These are phyloP conservation scores for Cydonia oblonga DNA, from an alignment of 331 rosid species.

Conservation along the genomic window DNA sequence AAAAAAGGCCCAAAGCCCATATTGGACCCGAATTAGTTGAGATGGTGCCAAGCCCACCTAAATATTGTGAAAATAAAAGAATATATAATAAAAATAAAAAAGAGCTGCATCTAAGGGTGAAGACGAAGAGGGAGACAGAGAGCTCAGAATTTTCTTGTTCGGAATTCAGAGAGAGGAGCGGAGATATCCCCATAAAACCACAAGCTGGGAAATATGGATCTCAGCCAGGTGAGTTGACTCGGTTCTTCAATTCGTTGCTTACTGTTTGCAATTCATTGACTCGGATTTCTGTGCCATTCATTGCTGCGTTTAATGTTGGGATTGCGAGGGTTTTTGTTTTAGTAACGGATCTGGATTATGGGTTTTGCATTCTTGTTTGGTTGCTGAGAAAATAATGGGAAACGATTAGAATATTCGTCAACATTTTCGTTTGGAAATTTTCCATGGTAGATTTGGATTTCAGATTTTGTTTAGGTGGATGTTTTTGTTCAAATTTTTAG, in stretches of 20 bases:
- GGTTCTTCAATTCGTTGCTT: not conserved
- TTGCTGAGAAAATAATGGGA: not conserved
- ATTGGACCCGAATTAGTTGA: not conserved
- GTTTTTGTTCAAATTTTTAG: not conserved
- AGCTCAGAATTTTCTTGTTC: not conserved
- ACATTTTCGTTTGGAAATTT: not conserved
- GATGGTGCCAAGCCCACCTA: not conserved
- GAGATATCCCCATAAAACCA: not conserved
- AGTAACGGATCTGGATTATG: not conserved
- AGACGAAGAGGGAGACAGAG: not conserved
- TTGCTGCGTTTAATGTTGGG: not conserved
- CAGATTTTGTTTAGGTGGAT: not conserved
- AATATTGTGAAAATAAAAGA: not conserved
- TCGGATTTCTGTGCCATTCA: not conserved
- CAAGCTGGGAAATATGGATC: slow-evolving; percentile 14
- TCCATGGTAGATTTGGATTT: slow-evolving; percentile 3
- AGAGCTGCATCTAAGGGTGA: not conserved
- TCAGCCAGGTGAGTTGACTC: slow-evolving; percentile 19
- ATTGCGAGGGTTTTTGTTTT: not conserved
- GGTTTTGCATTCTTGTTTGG: not conserved
- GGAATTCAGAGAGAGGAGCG: not conserved
- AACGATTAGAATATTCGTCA: not conserved
- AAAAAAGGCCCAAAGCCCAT: not conserved
- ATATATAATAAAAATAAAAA: too few relatives aligned
- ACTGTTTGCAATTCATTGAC: not conserved